These are phyloP conservation scores for Mycocalia duriaeana DNA, from an alignment of 1,284 basidiomycete genomes.

Conservation along the genomic window DNA sequence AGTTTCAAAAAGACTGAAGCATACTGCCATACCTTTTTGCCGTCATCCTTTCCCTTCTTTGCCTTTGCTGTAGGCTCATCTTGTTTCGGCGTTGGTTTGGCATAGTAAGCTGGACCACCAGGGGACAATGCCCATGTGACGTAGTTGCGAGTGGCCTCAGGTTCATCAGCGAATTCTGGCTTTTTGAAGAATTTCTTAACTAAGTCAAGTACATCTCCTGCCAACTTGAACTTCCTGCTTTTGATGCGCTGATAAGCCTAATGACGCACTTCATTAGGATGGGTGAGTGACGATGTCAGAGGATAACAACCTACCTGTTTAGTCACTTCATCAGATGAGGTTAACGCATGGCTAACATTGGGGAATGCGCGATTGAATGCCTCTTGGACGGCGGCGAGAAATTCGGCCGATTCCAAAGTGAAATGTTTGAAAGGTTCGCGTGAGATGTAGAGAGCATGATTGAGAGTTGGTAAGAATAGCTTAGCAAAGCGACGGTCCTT, in stretches of 20 bases:
- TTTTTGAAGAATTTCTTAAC: conserved; percentile 12
- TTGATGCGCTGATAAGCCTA: conserved; percentile 15
- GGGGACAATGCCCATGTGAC: conserved; percentile 9
- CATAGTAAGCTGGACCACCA: conserved; percentile 14
- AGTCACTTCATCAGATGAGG: conserved; percentile 2
- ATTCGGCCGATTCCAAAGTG: conserved; percentile 1
- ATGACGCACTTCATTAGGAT: not conserved
- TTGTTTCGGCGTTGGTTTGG: not conserved
- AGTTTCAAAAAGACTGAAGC: not conserved
- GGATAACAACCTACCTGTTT: conserved; percentile 3
- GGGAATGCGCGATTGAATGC: conserved; percentile 7
- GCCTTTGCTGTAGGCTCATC: conserved; percentile 10
- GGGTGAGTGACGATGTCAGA: not conserved
- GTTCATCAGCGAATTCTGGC: conserved; percentile 3
- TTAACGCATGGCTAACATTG: conserved; percentile 1
- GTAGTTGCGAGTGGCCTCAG: conserved; percentile 10
- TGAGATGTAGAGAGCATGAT: conserved; percentile 13
- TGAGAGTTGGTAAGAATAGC: conserved; percentile 12
- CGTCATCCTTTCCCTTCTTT: conserved; percentile 1
- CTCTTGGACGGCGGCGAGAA: conserved; percentile 6
- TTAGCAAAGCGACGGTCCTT: conserved; percentile 6
- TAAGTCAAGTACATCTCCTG: conserved; percentile 4
- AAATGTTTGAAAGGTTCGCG: conserved; percentile 12
- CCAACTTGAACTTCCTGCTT: conserved; percentile 8
- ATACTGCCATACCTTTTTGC: conserved; percentile 4